Evolutionary conservation across 495 filamentous ascomycete species (phyloP), one percentile per base, ranked within the genome.

Genomic region (Aspergillus conjunctus): DNA sequence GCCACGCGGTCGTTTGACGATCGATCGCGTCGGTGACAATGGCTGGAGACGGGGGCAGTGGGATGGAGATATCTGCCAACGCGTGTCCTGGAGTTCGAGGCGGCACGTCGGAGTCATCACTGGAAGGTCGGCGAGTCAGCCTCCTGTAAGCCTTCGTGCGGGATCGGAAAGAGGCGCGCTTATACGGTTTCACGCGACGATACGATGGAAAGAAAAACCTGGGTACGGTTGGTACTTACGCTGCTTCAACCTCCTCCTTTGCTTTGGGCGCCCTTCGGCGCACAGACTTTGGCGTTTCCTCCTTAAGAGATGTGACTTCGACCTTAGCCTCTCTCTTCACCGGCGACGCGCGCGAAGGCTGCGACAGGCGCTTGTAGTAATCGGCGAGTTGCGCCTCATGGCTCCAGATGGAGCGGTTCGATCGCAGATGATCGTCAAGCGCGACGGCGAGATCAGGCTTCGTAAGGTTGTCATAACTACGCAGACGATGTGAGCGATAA

Each of bases 1-100:
- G 84, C 49, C 93, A 73, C 31, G 79, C 83, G 20, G 85, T 72
- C 1, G 91, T 90, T 62, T 85, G 81, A 61, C 83, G 83, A 70
- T 97, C 93, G 63, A 96, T 91, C 7, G 56, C 86, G 62, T 91
- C 83, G n/a, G 88, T 90, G 50, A 98, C 87, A 50, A 90, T 83
- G 18, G 91, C 87, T 0, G 93, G 93, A 0, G 92, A 94, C 1
- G 92, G 87, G 4, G 94, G 93, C 33, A 97, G 79, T 4, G 56
- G 37, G 31, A 43, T 26, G 18, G 39, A 46, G 9, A 50, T 31
- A 39, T 59, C 15, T 51, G 31, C 4, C 54, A 86, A 86, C 17
- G 88, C 87, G 60, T 83, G 87, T 49, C 79, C 77, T 4, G 76
- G 63, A 30, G 65, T 67, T 33, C 41, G 33, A 64, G 59, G 34